Base-by-base conservation (phyloP, 345 rosid species). In the Ricinus communis region DNA sequence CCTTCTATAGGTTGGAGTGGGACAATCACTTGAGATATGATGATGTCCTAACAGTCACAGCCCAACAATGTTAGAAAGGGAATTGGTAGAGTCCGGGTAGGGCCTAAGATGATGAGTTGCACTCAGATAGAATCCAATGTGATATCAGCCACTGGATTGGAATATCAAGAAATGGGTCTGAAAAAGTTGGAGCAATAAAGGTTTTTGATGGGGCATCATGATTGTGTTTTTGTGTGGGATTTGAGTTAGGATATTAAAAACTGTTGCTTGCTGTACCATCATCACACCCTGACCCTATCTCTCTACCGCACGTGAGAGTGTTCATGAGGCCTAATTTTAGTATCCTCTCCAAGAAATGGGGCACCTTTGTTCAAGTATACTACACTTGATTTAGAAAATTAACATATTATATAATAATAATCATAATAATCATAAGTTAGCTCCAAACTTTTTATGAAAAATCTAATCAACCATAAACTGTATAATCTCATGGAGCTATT, bases 81-180 rank as follows among this genome's bases (percentile, higher is more conserved):
- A 5, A 71, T 16, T 5, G 38, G 11, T 25, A 28, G 0, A 40
- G 14, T 8, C 40, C 6, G 4, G 8, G 6, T 30, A 10, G 46
- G 52, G 18, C 28, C 67, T 41, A 31, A 16, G 9, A 4, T 16
- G 5, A 60, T 33, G 65, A 33, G 33, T 18, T 14, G 25, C 41
- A 61, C 10, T 60, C 22, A 51, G 18, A 62, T 11, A 27, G 61
- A 8, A 36, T 59, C 64, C 57, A 19, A 49, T 45, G 69, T 54
- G 58, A 69, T 75, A 15, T 21, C 58, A 68, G 47, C 77, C 72
- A 15, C 40, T 40, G 25, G 65, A 73, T 73, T 55, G 64, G 76
- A 72, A 65, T 65, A 64, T 54, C 33, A 65, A 43, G 8, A 43
- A 33, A 21, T 38, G 54, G 63, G 31, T 40, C 33, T 64, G 50